phyloP scores from a whole-genome alignment of 164 flowering plant species.

The Brasenia schreberi region DNA sequence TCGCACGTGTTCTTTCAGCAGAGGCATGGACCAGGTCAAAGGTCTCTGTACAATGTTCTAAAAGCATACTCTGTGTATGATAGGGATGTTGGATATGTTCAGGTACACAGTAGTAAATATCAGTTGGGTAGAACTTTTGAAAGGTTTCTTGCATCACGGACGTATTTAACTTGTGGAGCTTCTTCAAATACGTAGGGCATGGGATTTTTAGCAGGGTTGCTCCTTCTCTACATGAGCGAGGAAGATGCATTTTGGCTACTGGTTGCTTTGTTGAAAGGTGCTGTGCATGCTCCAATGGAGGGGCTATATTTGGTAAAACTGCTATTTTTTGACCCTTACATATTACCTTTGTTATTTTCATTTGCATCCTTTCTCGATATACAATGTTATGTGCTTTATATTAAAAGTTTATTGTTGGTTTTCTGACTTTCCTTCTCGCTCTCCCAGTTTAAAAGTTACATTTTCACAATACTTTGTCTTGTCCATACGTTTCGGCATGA shows the following conservation, averaged over 20 bases:
- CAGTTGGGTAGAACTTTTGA: background rate
- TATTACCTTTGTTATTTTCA: no score
- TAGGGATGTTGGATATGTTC: conserved; percentile 98
- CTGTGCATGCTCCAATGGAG: conserved; percentile 99
- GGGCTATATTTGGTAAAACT: conserved; percentile 77
- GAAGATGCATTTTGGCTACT: conserved; percentile 98
- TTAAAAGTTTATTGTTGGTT: no score
- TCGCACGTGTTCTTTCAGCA: conserved; percentile 98
- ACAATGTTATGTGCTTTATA: no score
- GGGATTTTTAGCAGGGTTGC: conserved; percentile 91
- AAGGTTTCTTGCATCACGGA: background rate
- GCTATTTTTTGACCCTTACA: background rate
- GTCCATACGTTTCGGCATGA: no score
- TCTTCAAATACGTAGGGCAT: conserved; percentile 56
- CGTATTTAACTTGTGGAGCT: background rate
- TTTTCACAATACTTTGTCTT: no score
- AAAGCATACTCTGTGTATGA: conserved; percentile 97
- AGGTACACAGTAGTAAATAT: conserved; percentile 32
- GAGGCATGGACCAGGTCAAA: conserved; percentile 99
- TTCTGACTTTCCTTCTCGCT: no score
- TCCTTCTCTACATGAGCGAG: conserved; percentile 99
- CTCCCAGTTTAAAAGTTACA: no score
- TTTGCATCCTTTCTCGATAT: no score
- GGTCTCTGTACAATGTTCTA: conserved; percentile 95
- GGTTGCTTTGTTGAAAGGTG: conserved; percentile 94